phyloP scores from a whole-genome alignment of 2,329 filamentous ascomycete species.

The Aspergillus sp. region DNA sequence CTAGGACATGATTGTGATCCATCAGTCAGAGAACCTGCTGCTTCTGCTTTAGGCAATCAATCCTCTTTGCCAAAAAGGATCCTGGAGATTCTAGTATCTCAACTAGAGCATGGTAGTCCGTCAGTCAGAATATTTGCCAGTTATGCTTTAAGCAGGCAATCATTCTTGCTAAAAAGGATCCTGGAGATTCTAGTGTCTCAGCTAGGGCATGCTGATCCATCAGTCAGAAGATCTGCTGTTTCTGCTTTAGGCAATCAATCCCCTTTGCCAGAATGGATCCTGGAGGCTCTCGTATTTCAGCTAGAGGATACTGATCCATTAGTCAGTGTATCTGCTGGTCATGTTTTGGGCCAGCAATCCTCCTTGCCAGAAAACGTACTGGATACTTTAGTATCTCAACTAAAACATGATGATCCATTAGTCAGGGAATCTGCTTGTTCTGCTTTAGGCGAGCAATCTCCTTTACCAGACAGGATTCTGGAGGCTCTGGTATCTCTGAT shows the following conservation, averaged over 20 bases:
- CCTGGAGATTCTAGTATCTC: background rate
- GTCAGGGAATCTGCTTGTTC: background rate
- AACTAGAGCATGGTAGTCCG: background rate
- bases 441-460: background rate
- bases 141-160: background rate
- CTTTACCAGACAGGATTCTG: background rate
- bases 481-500: background rate
- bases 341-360: conserved; percentile 22
- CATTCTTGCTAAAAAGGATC: background rate
- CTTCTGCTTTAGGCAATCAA: background rate
- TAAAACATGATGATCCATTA: background rate
- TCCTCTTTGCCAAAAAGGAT: background rate
- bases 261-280: background rate
- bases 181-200: background rate
- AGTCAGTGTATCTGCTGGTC: background rate
- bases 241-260: background rate
- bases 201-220: background rate
- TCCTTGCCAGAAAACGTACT: background rate
- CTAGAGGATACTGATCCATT: background rate
- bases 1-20: background rate
- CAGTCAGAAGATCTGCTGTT: background rate
- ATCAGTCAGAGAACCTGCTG: background rate
- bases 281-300: background rate
- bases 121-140: background rate
- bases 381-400: background rate